A percentile compares a stretch with the other conserved stretches of the same genome.
These are phyloP conservation scores for Lodderomyces beijingensis DNA, from an alignment of 1,139 yeast species.

Conservation along the genomic window DNA sequence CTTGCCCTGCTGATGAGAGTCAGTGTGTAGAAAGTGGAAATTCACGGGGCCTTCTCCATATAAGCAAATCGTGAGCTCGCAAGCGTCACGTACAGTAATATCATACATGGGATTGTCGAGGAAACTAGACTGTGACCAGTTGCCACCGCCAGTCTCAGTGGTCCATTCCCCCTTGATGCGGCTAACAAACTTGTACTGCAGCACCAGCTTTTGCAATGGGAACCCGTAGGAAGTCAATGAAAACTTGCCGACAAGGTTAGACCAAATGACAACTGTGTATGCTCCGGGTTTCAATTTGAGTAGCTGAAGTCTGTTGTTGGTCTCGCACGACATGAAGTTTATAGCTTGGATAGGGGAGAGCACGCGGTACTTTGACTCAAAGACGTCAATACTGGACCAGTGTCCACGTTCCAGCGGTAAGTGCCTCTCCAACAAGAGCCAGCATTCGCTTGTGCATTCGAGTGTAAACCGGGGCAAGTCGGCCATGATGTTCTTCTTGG, in stretches of 20 bases:
- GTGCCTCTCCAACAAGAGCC: conserved; percentile 49
- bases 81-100: conserved; percentile 18
- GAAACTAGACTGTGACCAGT: conserved; percentile 47
- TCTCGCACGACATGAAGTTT: conserved; percentile 18
- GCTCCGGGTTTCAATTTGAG: conserved; percentile 24
- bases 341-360: conserved; percentile 27
- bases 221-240: conserved; percentile 30
- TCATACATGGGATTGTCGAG: conserved; percentile 62
- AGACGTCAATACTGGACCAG: conserved; percentile 27
- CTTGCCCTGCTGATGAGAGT: conserved; percentile 13
- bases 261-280: conserved; percentile 24
- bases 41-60: conserved; percentile 18
- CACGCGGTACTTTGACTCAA: conserved; percentile 23
- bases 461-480: conserved; percentile 49
- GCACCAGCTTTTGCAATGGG: conserved; percentile 20
- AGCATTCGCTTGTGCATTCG: conserved; percentile 27
- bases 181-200: conserved; percentile 18
- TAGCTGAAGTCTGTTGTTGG: conserved; percentile 28
- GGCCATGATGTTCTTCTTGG: conserved; percentile 16
- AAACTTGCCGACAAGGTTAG: conserved; percentile 25
- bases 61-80: conserved; percentile 21
- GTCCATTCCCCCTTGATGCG: conserved; percentile 47
- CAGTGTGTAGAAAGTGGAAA: conserved; percentile 41
- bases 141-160: conserved; percentile 49
- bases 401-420: conserved; percentile 18